Evolutionary conservation across 768 basidiomycete species (phyloP).

Genomic region (Suillus clintonianus): DNA sequence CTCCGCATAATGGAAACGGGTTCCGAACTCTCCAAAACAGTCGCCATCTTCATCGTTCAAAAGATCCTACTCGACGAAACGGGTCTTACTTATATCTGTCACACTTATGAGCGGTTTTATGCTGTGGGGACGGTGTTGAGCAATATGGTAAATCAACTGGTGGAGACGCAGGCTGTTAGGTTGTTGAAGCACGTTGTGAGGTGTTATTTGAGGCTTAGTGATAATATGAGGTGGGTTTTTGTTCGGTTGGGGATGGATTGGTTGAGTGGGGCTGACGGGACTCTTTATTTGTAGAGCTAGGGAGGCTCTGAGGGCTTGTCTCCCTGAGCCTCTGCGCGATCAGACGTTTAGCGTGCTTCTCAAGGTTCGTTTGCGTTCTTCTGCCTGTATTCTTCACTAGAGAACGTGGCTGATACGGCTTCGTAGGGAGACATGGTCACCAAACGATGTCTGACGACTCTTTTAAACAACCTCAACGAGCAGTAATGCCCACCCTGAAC

Average conservation of each 20-base stretch:
- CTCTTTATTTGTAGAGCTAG: slow-evolving; percentile 62
- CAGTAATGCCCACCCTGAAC: slow-evolving; percentile 33
- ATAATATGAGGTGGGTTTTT: slow-evolving; percentile 81
- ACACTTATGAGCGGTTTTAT: slow-evolving; percentile 99
- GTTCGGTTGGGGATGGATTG: slow-evolving; percentile 3
- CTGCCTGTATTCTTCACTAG: background rate
- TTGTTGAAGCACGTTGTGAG: slow-evolving; percentile 97
- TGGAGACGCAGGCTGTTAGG: slow-evolving; percentile 96
- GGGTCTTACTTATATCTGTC: slow-evolving; percentile 97
- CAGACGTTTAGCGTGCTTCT: slow-evolving; percentile 89
- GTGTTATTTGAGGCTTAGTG: slow-evolving; percentile 93
- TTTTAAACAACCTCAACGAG: slow-evolving; percentile 86
- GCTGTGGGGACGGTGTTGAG: slow-evolving; percentile 97
- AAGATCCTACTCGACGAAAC: slow-evolving; percentile 97
- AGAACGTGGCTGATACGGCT: slow-evolving; percentile 14
- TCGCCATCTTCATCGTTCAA: slow-evolving; percentile 99
- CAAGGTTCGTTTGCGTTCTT: slow-evolving; percentile 56
- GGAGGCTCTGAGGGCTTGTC: slow-evolving; percentile 92
- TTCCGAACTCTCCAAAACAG: slow-evolving; percentile 96
- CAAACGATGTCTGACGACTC: slow-evolving; percentile 87
- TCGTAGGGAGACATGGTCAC: slow-evolving; percentile 95
- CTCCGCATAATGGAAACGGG: slow-evolving; percentile 99
- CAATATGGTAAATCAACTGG: slow-evolving; percentile 98
- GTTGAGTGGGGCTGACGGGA: background rate
- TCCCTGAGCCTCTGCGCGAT: slow-evolving; percentile 94